Evolutionary conservation across 169 alveolate species (phyloP).

Genomic region (Eimeria acervulina): DNA sequence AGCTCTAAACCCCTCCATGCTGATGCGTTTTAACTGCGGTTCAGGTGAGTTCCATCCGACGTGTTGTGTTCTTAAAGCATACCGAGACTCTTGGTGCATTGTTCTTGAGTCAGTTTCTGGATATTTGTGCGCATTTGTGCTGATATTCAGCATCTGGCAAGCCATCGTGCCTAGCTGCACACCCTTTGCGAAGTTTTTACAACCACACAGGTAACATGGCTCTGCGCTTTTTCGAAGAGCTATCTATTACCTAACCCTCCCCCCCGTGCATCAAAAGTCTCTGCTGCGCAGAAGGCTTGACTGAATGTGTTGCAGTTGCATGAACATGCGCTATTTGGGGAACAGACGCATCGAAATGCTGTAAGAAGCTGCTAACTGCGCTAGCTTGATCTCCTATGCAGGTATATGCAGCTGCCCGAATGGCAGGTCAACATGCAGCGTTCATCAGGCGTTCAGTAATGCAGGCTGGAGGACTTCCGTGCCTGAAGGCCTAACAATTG

Average conservation of each 20-base stretch:
- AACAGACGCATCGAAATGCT: not conserved
- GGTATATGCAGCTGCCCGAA: constrained; percentile 53
- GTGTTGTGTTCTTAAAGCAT: not conserved
- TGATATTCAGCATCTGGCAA: not conserved
- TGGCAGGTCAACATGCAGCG: not conserved
- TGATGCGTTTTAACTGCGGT: constrained; percentile 56
- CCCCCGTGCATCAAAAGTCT: not conserved
- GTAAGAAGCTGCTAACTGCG: not conserved
- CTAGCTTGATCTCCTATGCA: not conserved
- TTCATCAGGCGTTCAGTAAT: constrained; percentile 7
- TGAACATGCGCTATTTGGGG: not conserved
- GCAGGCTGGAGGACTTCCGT: not conserved
- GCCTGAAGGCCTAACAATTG: constrained; percentile 32
- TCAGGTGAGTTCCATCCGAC: not conserved
- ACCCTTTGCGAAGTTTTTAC: not conserved
- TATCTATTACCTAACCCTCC: not conserved
- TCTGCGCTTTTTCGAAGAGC: not conserved
- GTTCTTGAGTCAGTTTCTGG: not conserved
- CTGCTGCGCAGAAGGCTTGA: not conserved
- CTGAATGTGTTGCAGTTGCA: not conserved
- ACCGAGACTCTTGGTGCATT: not conserved
- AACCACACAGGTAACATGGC: constrained; percentile 20
- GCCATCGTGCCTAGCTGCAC: constrained; percentile 41
- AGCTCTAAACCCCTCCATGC: constrained; percentile 59
- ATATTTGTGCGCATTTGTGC: not conserved